Evolutionary conservation across 306 rosid species (phyloP).

Genomic region (Dryas drummondii): DNA sequence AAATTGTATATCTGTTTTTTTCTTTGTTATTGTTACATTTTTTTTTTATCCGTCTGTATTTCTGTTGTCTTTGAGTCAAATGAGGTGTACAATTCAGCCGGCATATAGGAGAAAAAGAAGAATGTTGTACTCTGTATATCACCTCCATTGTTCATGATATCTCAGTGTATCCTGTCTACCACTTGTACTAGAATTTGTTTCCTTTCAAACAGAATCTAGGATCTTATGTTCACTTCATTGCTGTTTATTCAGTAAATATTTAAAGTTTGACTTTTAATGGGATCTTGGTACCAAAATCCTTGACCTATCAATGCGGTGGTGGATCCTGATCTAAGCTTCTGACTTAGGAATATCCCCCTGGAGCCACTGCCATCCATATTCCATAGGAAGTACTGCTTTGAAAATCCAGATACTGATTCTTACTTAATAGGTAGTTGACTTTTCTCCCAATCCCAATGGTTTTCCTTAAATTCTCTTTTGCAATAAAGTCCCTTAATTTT

Average conservation of each 20-base stretch:
- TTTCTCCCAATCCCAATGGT: not conserved
- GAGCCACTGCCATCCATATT: not conserved
- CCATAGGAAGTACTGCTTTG: not conserved
- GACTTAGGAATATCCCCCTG: not conserved
- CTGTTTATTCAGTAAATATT: not conserved
- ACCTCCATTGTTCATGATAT: conserved; percentile 36
- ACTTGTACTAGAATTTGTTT: conserved; percentile 22
- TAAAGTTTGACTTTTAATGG: not conserved
- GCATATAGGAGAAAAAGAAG: conserved; percentile 29
- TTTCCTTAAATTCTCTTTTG: not conserved
- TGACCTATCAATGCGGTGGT: not conserved
- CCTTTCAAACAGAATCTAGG: conserved; percentile 11
- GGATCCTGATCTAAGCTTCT: not conserved
- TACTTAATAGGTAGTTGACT: conserved; percentile 1
- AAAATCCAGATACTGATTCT: not conserved
- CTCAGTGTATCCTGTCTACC: conserved; percentile 27
- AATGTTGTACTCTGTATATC: conserved; percentile 35
- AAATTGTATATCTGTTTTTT: conserved; percentile 33
- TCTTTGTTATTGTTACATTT: conserved; percentile 30
- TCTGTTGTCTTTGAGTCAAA: conserved; percentile 35
- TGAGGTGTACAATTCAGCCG: conserved; percentile 51
- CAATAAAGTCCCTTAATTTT: not conserved
- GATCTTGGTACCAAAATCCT: not conserved
- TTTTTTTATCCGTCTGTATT: conserved; percentile 35
- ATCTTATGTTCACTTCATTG: not conserved